Base-by-base conservation (phyloP, 805 yeast genomes). In the Myxozyma melibiosi region DNA sequence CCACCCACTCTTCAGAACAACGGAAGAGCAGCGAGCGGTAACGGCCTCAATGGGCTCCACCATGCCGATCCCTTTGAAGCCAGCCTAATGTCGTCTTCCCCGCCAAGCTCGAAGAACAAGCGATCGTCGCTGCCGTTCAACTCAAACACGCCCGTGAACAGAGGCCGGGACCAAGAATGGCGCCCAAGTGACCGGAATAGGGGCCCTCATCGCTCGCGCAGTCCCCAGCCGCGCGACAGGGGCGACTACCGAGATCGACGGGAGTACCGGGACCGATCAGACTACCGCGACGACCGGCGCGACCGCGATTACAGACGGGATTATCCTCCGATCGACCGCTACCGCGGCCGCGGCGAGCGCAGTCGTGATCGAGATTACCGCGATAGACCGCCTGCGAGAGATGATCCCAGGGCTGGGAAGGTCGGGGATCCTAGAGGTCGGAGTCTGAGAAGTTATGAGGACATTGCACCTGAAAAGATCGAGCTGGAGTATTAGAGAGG, bases 401-500 rank as follows among this genome's bases (percentile, higher is more conserved):
- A 34, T 4, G 43, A 33, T 24, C 52, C 43, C n/a, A 30, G 55
- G 11, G 58, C 31, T 38, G 42, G 40, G n/a, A 13, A 13, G 13
- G 47, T 28, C 16, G 18, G 41, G 11, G 62, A 54, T 22, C 53
- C 51, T 6, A 44, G 60, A 14, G 63, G 63, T 3, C 50, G 64
- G 14, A 38, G 51, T 40, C 35, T 58, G 40, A 20, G 59, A 16
- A 51, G 64, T 20, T 60, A 60, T 48, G 42, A 33, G 28, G 64
- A 60, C 33, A 54, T 58, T 24, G 57, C 54, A 1, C 52, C 61
- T 7, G 37, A 16, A 9, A 40, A 22, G 20, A 35, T 47, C 9
- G 62, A 57, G 25, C 42, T 59, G 16, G 63, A 59, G 39, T 58
- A 58, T 18, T 58, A 46, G 41, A 14, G 20, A n/a, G n/a, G n/a